Evolutionary conservation across 2,329 filamentous ascomycete species (phyloP), one percentile per base, ranked within the genome.

Genomic region (Microsporum ferrugineum): DNA sequence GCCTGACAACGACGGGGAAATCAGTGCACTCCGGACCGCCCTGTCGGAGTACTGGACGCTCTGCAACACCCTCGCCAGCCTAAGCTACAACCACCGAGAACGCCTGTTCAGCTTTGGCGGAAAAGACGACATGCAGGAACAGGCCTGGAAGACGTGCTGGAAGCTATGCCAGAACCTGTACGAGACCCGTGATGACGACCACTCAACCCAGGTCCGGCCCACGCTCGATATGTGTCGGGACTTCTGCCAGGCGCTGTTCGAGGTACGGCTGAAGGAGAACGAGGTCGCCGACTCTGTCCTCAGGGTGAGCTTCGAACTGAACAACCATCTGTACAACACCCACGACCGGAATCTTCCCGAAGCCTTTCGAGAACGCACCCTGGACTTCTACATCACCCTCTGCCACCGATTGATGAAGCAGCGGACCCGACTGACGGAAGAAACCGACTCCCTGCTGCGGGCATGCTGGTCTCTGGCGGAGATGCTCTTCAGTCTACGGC

Each of bases 371-470:
- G 91, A 96, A 73, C 81, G 91, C 62, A 96, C 92, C 0, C 74
- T 97, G 61, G 92, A 96, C 69, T 96, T 96, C 68, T 96, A 96
- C 69, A 88, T 96, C 66, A 95, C 92, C 0, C 74, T 97, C 2
- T 96, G 92, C 69, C 92, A 96, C 72, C 85, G 92, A 43, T 76
- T 96, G n/a, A 96, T 96, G 91, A 96, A 95, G 72, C 90, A 96
- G 72, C 84, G 89, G 61, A 88, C 84, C 59, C 87, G 89, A 33
- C 74, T 91, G 1, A 86, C 85, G 0, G 86, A 88, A 64, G 89
- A 96, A 68, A 92, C 89, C 0, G 91, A 96, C 71, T 86, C 88
- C 5, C 79, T 96, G 2, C 80, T 96, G 2, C 83, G 87, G 60
- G 89, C 91, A 27, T 96, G 91, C 70, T 96, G 92, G 92, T 83